Base-by-base conservation (phyloP, 768 basidiomycete genomes). In the Hericium rajendrae region DNA sequence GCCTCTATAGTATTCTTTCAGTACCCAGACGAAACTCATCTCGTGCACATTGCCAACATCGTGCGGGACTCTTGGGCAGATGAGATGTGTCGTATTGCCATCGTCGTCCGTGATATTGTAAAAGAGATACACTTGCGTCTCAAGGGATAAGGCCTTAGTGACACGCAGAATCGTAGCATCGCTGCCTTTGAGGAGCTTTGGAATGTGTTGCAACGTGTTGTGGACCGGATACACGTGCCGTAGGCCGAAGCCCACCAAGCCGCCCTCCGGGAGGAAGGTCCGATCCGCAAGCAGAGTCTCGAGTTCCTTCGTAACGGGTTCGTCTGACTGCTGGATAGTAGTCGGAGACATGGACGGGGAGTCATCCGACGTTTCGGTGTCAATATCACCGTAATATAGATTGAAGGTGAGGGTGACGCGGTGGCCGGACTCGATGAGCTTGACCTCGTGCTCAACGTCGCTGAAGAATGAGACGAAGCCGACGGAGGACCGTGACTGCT, bases 341-440 rank as follows among this genome's bases (percentile, higher is more conserved):
- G 32, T 32, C 9, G 32, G 32, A 10, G 32, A 32, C 32, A 32
- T 32, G 9, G 32, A 32, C 1, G 43, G n/a, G 9, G 11, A 2
- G n/a, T 9, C 11, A n/a, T n/a, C n/a, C 9, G 15, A 9, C 3
- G 16, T 20, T 46, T 6, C 43, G 43, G 43, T n/a, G 15, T 6
- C 16, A 6, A 20, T 20, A n/a, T 46, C 43, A n/a, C 20, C 43
- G 43, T 18, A n/a, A 20, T 46, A 74, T 38, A 75, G 72, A 61
- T 74, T 75, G 64, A 74, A 77, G 0, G 74, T 77, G 46, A 77
- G 59, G 0, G 75, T 75, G 8, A 78, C 68, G 2, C 75, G 69
- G 62, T 74, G 60, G 0, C 77, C 76, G 0, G 72, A 69, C 0
- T 54, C 61, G 8, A 77, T 71, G 11, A 63, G 60, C 2, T 60